These are phyloP conservation scores for Endoconidiophora laricicola DNA, from an alignment of 2,329 filamentous ascomycete species.

Conservation along the genomic window DNA sequence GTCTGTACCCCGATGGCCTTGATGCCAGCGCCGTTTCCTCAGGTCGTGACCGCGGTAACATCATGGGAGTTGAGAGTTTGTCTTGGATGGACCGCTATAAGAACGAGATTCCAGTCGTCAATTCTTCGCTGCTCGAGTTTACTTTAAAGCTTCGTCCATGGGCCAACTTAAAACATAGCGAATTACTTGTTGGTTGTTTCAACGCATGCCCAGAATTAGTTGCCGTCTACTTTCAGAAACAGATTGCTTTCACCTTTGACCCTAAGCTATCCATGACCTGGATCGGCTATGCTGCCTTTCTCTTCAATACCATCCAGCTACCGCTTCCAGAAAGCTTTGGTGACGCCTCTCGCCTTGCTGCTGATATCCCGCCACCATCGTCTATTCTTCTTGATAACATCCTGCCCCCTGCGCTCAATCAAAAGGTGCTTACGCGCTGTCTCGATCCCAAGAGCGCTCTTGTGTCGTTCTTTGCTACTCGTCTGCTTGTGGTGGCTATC, in stretches of 20 bases:
- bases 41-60: conserved; percentile 24
- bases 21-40: conserved; percentile 30
- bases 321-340: conserved; percentile 60
- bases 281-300: conserved; percentile 81
- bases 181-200: conserved; percentile 69
- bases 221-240: conserved; percentile 70
- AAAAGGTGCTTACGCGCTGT: conserved; percentile 64
- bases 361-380: conserved; percentile 57
- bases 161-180: conserved; percentile 62
- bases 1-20: conserved; percentile 67
- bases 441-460: conserved; percentile 62
- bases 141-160: conserved; percentile 67
- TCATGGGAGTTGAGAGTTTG: conserved; percentile 49
- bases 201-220: conserved; percentile 68
- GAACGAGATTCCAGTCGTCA: conserved; percentile 56
- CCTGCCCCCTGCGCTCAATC: conserved; percentile 63
- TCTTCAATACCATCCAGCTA: conserved; percentile 66
- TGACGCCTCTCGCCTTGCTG: conserved; percentile 39
- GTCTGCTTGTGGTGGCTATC: conserved; percentile 62
- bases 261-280: conserved; percentile 85
- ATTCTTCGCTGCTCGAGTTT: conserved; percentile 64
- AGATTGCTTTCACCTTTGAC: conserved; percentile 68
- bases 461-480: conserved; percentile 67
- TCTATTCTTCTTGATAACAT: conserved; percentile 72
- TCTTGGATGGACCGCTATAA: conserved; percentile 53